Percentiles rank a stretch among this genome's conserved stretches.
Conservation (phyloP, 257 asterid species). For the Mentha longifolia region DNA sequence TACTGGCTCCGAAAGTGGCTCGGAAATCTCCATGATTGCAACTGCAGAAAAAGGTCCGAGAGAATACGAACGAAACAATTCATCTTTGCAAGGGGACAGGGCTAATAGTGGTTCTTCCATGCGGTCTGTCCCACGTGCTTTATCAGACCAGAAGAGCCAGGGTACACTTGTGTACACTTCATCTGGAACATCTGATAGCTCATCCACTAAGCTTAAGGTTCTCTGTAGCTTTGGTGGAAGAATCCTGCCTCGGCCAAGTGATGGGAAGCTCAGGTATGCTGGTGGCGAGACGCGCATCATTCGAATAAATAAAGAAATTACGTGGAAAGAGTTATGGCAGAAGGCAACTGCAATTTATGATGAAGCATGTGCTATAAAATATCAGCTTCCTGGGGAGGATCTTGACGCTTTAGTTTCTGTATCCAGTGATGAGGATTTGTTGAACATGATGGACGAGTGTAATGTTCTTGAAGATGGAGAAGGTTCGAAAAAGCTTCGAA, state of each 20-base stretch:
- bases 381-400: slow-evolving; percentile 97
- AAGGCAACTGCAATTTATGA: slow-evolving; percentile 61
- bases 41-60: slow-evolving; percentile 47
- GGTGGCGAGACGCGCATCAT: slow-evolving; percentile 95
- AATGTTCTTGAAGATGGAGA: slow-evolving; percentile 58
- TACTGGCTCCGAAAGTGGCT: slow-evolving; percentile 62
- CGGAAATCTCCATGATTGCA: slow-evolving; percentile 56
- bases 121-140: slow-evolving; percentile 44
- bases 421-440: slow-evolving; percentile 81
- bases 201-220: slow-evolving; percentile 61
- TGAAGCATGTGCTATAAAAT: slow-evolving; percentile 60
- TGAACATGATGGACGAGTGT: slow-evolving; percentile 96
- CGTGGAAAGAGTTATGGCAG: slow-evolving; percentile 72
- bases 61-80: slow-evolving; percentile 46
- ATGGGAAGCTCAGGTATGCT: slow-evolving; percentile 88
- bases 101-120: slow-evolving; percentile 39
- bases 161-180: slow-evolving; percentile 45
- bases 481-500: slow-evolving; percentile 66
- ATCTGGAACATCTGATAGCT: slow-evolving; percentile 62
- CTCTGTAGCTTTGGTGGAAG: slow-evolving; percentile 94
- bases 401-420: slow-evolving; percentile 92
- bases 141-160: slow-evolving; percentile 49
- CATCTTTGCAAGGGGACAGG: slow-evolving; percentile 46
- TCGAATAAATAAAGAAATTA: slow-evolving; percentile 68
- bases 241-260: slow-evolving; percentile 92